Base-by-base conservation (phyloP, 2,329 filamentous ascomycete genomes). In the Fusarium algeriense region DNA sequence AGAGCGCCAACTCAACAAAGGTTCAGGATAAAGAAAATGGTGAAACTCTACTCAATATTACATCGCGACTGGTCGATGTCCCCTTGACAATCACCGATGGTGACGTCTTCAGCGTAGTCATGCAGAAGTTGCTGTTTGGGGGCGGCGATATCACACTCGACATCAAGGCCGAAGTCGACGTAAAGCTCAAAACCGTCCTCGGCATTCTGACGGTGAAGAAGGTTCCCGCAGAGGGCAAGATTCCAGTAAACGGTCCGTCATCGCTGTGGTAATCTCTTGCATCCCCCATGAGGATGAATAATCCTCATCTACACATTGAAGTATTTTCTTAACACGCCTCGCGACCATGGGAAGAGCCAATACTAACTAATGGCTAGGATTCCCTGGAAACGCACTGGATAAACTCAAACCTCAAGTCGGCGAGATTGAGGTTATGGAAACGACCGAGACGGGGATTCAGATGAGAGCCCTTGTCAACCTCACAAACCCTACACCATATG, bases 201-300 rank as follows among this genome's bases (percentile, higher is more conserved):
- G 96, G 96, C 52, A 85, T 91, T 74, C 88, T 98, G 77, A 87
- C 92, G 58, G 85, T 98, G 76, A 93, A 93, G 80, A 90, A 92
- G 73, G 92, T 99, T 76, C 95, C 95, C 50, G 94, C 90, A 80
- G 87, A 94, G 84, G 95, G 96, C 75, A 89, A 91, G 77, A 91
- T 99, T 78, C 93, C 93, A 82, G 89, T 98, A 85, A 97, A 97
- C 89, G 93, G 94, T 97, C 91, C 90, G 95, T 93, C 86, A 82
- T 86, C 85, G 82, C 87, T 84, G 45, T 79, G 78, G 77, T 81
- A 79, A 74, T 75, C 64, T 71, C 68, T 64, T 64, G 58, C 62
- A 70, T 60, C 63, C 75, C 70, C 72, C 74, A 71, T 73, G 73
- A 76, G 69, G 76, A 73, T 67, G 66, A 72, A 71, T 68, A 52